A percentile compares a stretch with the other conserved stretches of the same genome.
phyloP scores from a whole-genome alignment of 208 protist genomes.

The Trypanosoma avium region DNA sequence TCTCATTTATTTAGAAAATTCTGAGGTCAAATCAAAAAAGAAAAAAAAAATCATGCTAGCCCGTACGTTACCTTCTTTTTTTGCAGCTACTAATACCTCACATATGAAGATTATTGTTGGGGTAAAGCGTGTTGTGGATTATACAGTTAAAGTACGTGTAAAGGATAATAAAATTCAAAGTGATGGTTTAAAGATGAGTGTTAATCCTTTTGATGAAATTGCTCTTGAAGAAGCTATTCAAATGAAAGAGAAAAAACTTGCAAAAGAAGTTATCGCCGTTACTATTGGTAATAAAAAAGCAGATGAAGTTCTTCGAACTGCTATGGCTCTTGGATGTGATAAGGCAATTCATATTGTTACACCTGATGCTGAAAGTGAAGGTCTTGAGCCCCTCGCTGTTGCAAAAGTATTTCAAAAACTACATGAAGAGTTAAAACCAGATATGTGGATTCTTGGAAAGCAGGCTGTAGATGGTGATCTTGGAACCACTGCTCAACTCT shows the following conservation, averaged over 20 bases:
- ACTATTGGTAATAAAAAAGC: slow-evolving; percentile 92
- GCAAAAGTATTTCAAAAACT: slow-evolving; percentile 93
- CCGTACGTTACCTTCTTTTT: slow-evolving; percentile 30
- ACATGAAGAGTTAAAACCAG: slow-evolving; percentile 81
- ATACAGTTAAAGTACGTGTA: slow-evolving; percentile 95
- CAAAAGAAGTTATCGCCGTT: slow-evolving; percentile 92
- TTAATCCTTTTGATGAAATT: slow-evolving; percentile 98
- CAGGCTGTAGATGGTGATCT: slow-evolving; percentile 97
- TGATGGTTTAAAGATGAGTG: slow-evolving; percentile 94
- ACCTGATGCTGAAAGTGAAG: slow-evolving; percentile 57
- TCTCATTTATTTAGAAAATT: not conserved
- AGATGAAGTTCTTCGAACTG: slow-evolving; percentile 89
- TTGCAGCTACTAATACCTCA: slow-evolving; percentile 44
- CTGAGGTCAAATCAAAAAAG: too few species aligned
- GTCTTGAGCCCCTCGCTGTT: slow-evolving; percentile 89
- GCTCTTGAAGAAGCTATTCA: slow-evolving; percentile 95
- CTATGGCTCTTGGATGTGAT: slow-evolving; percentile 96
- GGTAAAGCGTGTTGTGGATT: slow-evolving; percentile 97
- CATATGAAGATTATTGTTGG: slow-evolving; percentile 93
- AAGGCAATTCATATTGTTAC: slow-evolving; percentile 92
- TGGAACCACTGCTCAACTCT: slow-evolving; percentile 94
- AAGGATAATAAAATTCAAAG: slow-evolving; percentile 95
- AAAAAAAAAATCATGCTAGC: slow-evolving; percentile 23
- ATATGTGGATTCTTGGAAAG: slow-evolving; percentile 94
- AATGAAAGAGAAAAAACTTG: slow-evolving; percentile 92